Evolutionary conservation across 345 rosid genomes (phyloP).

Genomic region (Mallotus nudiflorus): DNA sequence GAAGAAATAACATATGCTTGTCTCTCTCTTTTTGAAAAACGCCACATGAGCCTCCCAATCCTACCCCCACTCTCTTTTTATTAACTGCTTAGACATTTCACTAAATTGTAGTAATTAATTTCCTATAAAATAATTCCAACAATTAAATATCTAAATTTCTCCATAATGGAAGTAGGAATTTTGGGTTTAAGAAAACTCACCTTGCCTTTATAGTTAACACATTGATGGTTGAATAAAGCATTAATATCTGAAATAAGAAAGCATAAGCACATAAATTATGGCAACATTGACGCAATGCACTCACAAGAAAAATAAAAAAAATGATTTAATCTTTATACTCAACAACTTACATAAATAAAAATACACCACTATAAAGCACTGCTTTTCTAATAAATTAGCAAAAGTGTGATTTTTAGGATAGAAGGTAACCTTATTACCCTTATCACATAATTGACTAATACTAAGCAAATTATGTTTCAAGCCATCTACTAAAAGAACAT

Average conservation of each 20-base stretch:
- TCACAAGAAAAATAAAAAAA: background rate
- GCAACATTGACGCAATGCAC: background rate
- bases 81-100: background rate
- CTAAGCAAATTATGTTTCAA: too few species aligned
- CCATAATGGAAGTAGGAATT: background rate
- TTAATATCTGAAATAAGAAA: conserved; percentile 67
- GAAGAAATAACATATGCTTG: too few species aligned
- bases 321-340: background rate
- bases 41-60: too few species aligned
- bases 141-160: background rate
- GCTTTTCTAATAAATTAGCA: background rate
- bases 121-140: background rate
- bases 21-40: too few species aligned
- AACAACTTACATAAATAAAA: background rate
- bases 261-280: conserved; percentile 1
- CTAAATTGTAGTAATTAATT: too few species aligned
- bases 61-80: too few species aligned
- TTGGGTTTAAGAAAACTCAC: conserved; percentile 34
- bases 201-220: conserved; percentile 80
- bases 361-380: background rate
- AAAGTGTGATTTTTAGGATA: background rate
- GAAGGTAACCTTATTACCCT: conserved; percentile 58
- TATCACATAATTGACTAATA: conserved; percentile 73
- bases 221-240: conserved; percentile 65
- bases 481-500: too few species aligned